Percentiles rank a stretch among this genome's conserved stretches.
phyloP scores from a whole-genome alignment of 1,139 yeast genomes.

The Lodderomyces theae region DNA sequence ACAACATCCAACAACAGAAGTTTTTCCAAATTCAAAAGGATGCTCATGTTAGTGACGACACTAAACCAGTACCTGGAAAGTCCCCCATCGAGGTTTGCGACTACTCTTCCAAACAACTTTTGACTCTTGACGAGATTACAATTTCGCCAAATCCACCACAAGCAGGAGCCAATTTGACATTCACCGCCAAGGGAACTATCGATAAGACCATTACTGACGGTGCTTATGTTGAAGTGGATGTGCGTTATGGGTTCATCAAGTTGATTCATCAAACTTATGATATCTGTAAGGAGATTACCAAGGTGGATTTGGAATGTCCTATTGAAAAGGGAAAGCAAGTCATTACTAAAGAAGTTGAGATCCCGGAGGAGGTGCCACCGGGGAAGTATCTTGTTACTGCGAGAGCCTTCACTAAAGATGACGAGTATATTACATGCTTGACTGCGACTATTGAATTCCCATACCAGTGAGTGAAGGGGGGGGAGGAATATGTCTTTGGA shows the following conservation, averaged over 20 bases:
- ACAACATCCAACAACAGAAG: neutral
- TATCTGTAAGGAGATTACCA: slow-evolving; percentile 80
- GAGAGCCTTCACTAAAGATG: slow-evolving; percentile 83
- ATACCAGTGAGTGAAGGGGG: slow-evolving; percentile 4
- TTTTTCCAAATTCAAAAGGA: neutral
- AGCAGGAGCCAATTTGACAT: slow-evolving; percentile 75
- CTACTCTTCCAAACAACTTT: slow-evolving; percentile 54
- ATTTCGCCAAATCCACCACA: slow-evolving; percentile 85
- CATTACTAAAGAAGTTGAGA: slow-evolving; percentile 67
- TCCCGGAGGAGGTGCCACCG: slow-evolving; percentile 94
- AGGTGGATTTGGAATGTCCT: slow-evolving; percentile 84
- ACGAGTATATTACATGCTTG: slow-evolving; percentile 77
- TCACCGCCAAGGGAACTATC: slow-evolving; percentile 69
- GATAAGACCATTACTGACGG: slow-evolving; percentile 63
- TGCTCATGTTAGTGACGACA: slow-evolving; percentile 4
- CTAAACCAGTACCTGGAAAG: slow-evolving; percentile 82
- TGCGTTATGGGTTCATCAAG: slow-evolving; percentile 86
- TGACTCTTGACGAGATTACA: slow-evolving; percentile 57
- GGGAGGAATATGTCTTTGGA: too few relatives aligned
- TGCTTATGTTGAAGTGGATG: slow-evolving; percentile 91
- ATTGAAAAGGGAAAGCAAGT: slow-evolving; percentile 64
- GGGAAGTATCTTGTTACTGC: slow-evolving; percentile 86
- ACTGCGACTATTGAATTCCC: slow-evolving; percentile 73
- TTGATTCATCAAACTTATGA: slow-evolving; percentile 84
- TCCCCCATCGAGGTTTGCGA: slow-evolving; percentile 85